These are phyloP conservation scores for Pistacia vera DNA, from an alignment of 345 rosid genomes.

Conservation along the genomic window DNA sequence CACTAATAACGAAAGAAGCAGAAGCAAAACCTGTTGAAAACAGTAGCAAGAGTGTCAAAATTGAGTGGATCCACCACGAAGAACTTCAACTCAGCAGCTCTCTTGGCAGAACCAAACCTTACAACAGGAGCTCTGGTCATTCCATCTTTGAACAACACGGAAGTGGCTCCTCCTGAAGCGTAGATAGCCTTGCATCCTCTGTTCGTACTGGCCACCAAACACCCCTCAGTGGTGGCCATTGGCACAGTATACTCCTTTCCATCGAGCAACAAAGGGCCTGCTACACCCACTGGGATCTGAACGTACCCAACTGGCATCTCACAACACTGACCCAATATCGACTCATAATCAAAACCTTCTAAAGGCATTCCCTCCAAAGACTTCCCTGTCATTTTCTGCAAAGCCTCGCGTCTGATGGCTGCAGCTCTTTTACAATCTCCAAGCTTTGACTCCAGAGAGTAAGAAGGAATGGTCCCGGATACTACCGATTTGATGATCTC, in stretches of 20 bases:
- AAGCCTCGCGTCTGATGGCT: slow-evolving; percentile 41
- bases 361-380: slow-evolving; percentile 47
- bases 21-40: slow-evolving; percentile 40
- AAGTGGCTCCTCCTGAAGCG: slow-evolving; percentile 44
- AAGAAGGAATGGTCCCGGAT: slow-evolving; percentile 34
- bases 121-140: slow-evolving; percentile 62
- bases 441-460: slow-evolving; percentile 46
- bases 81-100: slow-evolving; percentile 46
- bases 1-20: not conserved
- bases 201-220: slow-evolving; percentile 58
- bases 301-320: slow-evolving; percentile 63
- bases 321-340: slow-evolving; percentile 59
- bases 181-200: slow-evolving; percentile 60
- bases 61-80: slow-evolving; percentile 41
- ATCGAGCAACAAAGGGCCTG: slow-evolving; percentile 53
- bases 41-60: slow-evolving; percentile 38
- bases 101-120: slow-evolving; percentile 36
- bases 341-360: slow-evolving; percentile 50
- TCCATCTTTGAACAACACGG: slow-evolving; percentile 35
- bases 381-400: slow-evolving; percentile 42
- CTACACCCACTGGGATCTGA: slow-evolving; percentile 66
- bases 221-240: slow-evolving; percentile 64
- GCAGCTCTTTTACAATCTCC: slow-evolving; percentile 50
- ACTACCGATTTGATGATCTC: slow-evolving; percentile 34
- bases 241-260: slow-evolving; percentile 46